phyloP scores from a whole-genome alignment of 2,329 filamentous ascomycete species.

The Penicillium glabrum region DNA sequence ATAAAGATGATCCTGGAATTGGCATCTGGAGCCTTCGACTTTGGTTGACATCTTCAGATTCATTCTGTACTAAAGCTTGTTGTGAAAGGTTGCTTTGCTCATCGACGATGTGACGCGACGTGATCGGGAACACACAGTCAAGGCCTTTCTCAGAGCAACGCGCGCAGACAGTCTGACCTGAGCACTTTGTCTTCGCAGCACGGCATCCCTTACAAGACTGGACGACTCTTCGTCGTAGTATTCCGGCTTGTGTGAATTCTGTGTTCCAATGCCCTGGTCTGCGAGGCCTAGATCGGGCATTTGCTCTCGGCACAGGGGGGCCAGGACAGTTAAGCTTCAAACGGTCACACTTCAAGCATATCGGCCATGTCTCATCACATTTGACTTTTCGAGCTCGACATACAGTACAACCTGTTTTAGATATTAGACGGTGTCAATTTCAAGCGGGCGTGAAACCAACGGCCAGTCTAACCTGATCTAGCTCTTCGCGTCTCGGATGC shows the following conservation, averaged over 20 bases:
- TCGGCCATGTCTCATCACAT: constrained; percentile 17
- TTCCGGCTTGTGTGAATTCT: constrained; percentile 19
- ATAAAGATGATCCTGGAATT: background rate
- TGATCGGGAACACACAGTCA: constrained; percentile 9
- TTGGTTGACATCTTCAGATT: background rate
- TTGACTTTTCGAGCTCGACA: constrained; percentile 19
- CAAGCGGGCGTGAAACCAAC: background rate
- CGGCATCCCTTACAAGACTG: constrained; percentile 20
- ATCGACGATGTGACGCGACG: background rate
- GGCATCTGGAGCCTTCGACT: background rate
- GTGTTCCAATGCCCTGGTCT: background rate
- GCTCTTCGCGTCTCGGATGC: constrained; percentile 7
- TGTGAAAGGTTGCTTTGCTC: background rate
- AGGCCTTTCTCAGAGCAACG: constrained; percentile 15
- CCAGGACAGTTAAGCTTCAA: constrained; percentile 15
- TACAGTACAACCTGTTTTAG: constrained; percentile 11
- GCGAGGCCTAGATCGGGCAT: background rate
- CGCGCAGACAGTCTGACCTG: constrained; percentile 12
- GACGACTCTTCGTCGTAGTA: constrained; percentile 15
- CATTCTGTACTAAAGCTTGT: background rate
- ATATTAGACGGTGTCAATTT: background rate
- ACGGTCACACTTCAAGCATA: constrained; percentile 15
- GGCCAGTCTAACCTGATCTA: constrained; percentile 13
- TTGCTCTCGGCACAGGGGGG: constrained; percentile 3
- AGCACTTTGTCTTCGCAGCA: constrained; percentile 18